Evolutionary conservation across 371 early-diverging fungal genomes (phyloP), one percentile per base, ranked within the genome.

Genomic region (Mucor indicus): DNA sequence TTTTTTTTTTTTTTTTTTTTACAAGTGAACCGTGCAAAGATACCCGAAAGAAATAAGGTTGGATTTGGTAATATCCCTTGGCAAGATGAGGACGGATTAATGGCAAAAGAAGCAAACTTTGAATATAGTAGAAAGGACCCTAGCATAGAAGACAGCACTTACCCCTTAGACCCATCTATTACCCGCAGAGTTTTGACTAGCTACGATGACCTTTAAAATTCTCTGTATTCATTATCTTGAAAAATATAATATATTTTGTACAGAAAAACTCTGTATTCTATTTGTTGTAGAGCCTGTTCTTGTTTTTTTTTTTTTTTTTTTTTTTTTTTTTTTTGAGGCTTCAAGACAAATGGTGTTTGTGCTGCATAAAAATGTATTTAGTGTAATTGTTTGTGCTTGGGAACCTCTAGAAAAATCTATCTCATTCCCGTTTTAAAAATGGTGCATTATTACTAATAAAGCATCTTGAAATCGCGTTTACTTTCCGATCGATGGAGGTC

Each of bases 11-110:
- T 44, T 16, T 23, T 15, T n/a, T 33, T 23, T 12, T 3, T 3
- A 0, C 7, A 11, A 63, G 81, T 80, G 40, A 80, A 80, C 36
- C 76, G 81, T 17, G 81, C 81, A 16, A 80, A 77, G 49, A 77
- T 80, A 51, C 81, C 81, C 17, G 81, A 80, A 50, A 57, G 81
- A 38, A 80, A 80, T 32, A 76, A 77, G 13, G 68, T 74, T 41
- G 81, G 81, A 7, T 80, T 80, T 62, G 81, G 78, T 37, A 78
- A 78, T 33, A 67, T 80, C 12, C 78, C 78, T 27, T 80, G 81
- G 81, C 75, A 69, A 51, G 81, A 80, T 22, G 78, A 80, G 48
- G 70, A 69, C 48, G 70, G 70, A 6, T 38, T 58, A 17, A 55
- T 69, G 38, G 70, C 70, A 20, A 62, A 69, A 19, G 66, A 69